A percentile compares a stretch with the other conserved stretches of the same genome.
phyloP scores from a whole-genome alignment of 179 eudicot genomes.

The Actinidia arguta region DNA sequence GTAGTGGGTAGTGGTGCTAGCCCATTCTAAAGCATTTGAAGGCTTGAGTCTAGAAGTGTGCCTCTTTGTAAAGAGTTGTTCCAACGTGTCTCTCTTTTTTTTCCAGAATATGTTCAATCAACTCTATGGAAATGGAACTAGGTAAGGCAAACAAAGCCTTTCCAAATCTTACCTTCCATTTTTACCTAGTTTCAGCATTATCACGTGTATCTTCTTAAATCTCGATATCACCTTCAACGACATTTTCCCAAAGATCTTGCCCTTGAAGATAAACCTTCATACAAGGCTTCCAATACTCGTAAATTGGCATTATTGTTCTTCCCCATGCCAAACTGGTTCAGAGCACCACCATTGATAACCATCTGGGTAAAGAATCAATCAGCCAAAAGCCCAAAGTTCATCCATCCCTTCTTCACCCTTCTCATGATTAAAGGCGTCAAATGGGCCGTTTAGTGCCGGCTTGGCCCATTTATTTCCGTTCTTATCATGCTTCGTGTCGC shows the following conservation, averaged over 20 bases:
- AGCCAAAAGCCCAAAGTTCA: background rate
- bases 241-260: slow-evolving; percentile 10
- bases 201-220: background rate
- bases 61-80: slow-evolving; percentile 23
- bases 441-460: too few species aligned
- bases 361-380: background rate
- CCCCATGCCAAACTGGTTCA: background rate
- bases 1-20: background rate
- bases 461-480: too few species aligned
- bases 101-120: slow-evolving; percentile 30
- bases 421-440: background rate
- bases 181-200: too few species aligned
- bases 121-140: slow-evolving; percentile 27
- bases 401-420: background rate
- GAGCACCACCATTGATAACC: background rate
- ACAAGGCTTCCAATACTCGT: background rate
- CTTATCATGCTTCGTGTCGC: too few species aligned
- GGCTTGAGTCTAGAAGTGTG: slow-evolving; percentile 11
- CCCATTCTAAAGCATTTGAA: slow-evolving; percentile 11
- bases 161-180: slow-evolving; percentile 31
- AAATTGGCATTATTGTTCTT: background rate
- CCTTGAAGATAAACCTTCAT: background rate
- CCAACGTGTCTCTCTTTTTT: slow-evolving; percentile 15
- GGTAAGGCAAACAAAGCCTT: slow-evolving; percentile 30
- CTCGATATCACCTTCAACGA: background rate